A percentile compares a stretch with the other conserved stretches of the same genome.
Conservation (phyloP, 345 rosid species). For the Capsella bursapastoris region DNA sequence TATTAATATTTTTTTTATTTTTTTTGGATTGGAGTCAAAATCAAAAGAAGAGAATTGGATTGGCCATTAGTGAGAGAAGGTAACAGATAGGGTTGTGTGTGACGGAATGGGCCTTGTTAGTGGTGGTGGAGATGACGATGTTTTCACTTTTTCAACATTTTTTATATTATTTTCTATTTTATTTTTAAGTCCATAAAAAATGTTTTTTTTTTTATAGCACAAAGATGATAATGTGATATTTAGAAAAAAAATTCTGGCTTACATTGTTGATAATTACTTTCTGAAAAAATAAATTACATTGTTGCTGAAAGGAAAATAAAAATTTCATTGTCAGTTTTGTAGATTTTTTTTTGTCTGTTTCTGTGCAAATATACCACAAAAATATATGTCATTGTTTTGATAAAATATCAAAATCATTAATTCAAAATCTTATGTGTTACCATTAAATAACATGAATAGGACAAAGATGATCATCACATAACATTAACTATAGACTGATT, state of each 20-base stretch:
- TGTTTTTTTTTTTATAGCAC: not conserved
- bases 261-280: not conserved
- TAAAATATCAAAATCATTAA: not conserved
- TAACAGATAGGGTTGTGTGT: slow-evolving; percentile 32
- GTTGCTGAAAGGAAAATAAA: no score
- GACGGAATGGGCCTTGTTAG: slow-evolving; percentile 32
- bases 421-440: not conserved
- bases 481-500: not conserved
- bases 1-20: not conserved
- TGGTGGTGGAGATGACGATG: slow-evolving; percentile 41
- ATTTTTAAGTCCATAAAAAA: not conserved
- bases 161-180: not conserved
- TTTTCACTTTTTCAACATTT: not conserved
- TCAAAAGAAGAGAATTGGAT: not conserved
- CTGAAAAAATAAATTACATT: not conserved
- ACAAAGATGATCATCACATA: not conserved
- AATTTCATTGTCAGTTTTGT: not conserved
- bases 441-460: not conserved
- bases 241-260: not conserved
- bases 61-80: slow-evolving; percentile 22
- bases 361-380: not conserved
- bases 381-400: not conserved
- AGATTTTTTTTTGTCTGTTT: not conserved
- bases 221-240: not conserved
- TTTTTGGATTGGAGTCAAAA: slow-evolving; percentile 24